Base-by-base conservation (phyloP, 345 rosid species). In the Citrus cavaleriei region DNA sequence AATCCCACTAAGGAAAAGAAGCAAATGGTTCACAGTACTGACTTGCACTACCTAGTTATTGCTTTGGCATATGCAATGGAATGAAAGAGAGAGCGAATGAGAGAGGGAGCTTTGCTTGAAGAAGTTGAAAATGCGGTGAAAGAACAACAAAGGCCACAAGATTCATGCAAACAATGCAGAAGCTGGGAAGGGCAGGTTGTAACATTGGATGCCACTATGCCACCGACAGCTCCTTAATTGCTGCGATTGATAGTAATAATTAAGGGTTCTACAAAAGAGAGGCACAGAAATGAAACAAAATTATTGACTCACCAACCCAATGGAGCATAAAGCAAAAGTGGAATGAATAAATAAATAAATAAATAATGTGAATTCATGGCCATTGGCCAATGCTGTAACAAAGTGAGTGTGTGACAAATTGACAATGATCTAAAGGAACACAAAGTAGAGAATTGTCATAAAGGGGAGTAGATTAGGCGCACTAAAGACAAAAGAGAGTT, bases 191-290 rank as follows among this genome's bases (percentile, higher is more conserved):
- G 55, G n/a, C 65, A n/a, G 10, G 72, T 4, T 10, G 0, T 19
- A 0, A 8, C 79, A 55, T 76, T 54, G 79, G 79, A 76, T 76
- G 72, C 79, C 38, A 67, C 51, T 67, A 16, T 57, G 55, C 73
- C 73, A 76, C 79, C 79, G 79, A 76, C 79, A 76, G 25, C 49
- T 67, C 70, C 64, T 63, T 63, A 46, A 64, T 34, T 64, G 27
- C 40, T 28, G 24, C 78, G 18, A 35, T n/a, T 13, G 21, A 34
- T 25, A 6, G 27, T 59, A n/a, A 59, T 59, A 22, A 59, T 59
- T n/a, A 21, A 68, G 28, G 14, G 42, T 69, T 42, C 8, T 5
- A 24, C 13, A 19, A 42, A 30, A 40, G 55, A 14, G 12, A 9
- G 30, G n/a, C 42, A 34, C 24, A 65, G 69, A 64, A 6, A 30